Evolutionary conservation across 2,329 filamentous ascomycete genomes (phyloP), one percentile per base, ranked within the genome.

Genomic region (Colletotrichum sp.): DNA sequence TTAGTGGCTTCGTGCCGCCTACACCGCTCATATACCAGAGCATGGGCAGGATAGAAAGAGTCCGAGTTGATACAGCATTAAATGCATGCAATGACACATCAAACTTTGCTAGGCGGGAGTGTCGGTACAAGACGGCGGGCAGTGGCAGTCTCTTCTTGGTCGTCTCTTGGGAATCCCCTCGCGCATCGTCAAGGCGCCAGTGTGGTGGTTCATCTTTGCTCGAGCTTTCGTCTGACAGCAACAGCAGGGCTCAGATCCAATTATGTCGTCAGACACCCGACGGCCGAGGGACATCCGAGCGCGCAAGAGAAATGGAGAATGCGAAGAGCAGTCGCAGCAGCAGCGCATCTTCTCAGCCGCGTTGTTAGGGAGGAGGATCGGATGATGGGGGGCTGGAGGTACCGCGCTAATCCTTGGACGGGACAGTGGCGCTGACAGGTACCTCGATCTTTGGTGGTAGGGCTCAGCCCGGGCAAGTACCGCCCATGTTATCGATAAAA

Each of bases 21-120:
- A 75, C 75, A 77, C 75, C 75, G 75, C 75, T 77, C 68, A 66
- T 75, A 65, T 55, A 68, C 64, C 55, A 58, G 34, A 55, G 48
- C 58, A 55, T 60, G 34, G 65, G 60, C 52, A 58, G 48, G 48
- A 65, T 43, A 63, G 43, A 63, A 16, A 43, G 34, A 63, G 67
- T 48, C 58, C 67, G 72, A 73, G 75, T 77, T 76, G 72, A 65
- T 76, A 72, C 72, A 69, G 72, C 67, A 34, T 34, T 57, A 60
- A 55, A 12, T 72, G 68, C 75, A 77, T 68, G 72, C 73, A 72
- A 76, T 76, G 73, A 73, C 48, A 77, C 75, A 75, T 72, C 64
- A 71, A 63, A 64, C n/a, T 67, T 24, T 24, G 30, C 13, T 43
- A 34, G 60, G 58, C 36, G 52, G 65, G 71, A 64, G 43, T 30